phyloP scores from a whole-genome alignment of 768 basidiomycete genomes.

The Pleurotus giganteus region DNA sequence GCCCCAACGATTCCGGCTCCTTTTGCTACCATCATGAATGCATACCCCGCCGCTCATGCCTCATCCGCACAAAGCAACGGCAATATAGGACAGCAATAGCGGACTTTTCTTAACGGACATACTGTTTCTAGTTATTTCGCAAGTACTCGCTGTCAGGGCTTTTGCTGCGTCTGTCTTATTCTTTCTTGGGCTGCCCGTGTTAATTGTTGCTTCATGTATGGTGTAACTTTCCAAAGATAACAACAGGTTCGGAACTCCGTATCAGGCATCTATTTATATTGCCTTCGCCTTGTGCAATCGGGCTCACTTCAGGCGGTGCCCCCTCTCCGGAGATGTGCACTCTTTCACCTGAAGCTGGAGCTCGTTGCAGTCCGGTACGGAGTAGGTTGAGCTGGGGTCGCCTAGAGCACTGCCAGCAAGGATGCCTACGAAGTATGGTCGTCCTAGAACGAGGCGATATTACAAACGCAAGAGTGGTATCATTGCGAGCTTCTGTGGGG shows the following conservation, averaged over 20 bases:
- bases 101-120: not conserved
- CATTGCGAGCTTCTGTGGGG: conserved; percentile 68
- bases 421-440: conserved; percentile 4
- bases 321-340: not conserved
- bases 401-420: conserved; percentile 10
- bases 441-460: conserved; percentile 24
- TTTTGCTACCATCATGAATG: conserved; percentile 71
- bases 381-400: conserved; percentile 2
- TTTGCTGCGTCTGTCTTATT: not conserved
- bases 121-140: not conserved
- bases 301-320: not conserved
- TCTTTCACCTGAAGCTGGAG: conserved; percentile 2
- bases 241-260: too few relatives aligned
- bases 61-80: conserved; percentile 14
- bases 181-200: not conserved
- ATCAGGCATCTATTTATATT: not conserved
- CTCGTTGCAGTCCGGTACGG: not conserved
- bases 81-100: conserved; percentile 10
- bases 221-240: not conserved
- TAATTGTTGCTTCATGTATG: not conserved
- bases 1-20: conserved; percentile 44
- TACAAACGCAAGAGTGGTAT: conserved; percentile 48
- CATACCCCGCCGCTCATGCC: conserved; percentile 41
- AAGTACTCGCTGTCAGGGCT: not conserved
- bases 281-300: not conserved